Evolutionary conservation across 169 alveolate species (phyloP).

Genomic region (Eimeria acervulina): DNA sequence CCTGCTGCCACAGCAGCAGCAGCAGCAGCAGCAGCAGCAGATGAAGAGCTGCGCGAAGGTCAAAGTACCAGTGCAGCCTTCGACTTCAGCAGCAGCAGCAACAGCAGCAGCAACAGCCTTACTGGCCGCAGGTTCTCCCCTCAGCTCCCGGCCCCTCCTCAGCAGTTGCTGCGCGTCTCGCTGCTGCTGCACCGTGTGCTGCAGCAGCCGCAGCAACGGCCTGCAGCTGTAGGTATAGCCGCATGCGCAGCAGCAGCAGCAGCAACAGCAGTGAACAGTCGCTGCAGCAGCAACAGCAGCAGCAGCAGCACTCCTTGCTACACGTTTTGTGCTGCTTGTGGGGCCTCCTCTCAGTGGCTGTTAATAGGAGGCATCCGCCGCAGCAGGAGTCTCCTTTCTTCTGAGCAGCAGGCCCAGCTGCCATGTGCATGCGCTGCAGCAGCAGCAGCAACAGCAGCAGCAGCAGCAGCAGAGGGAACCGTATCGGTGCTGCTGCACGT

Average conservation of each 20-base stretch:
- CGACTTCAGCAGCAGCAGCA: neutral
- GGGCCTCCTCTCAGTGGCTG: constrained; percentile 5
- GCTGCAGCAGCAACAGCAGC: constrained; percentile 7
- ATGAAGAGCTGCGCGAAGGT: no score
- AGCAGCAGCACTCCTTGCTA: constrained; percentile 12
- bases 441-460: constrained; percentile 10
- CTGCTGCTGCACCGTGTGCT: constrained; percentile 28
- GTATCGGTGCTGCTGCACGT: constrained; percentile 15
- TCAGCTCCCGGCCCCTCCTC: neutral
- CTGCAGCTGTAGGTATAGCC: neutral
- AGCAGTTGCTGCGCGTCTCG: constrained; percentile 28
- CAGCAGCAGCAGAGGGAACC: neutral
- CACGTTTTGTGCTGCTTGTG: constrained; percentile 8
- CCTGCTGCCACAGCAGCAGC: constrained; percentile 3
- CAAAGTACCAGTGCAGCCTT: no score
- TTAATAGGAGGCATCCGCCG: neutral
- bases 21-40: constrained; percentile 2
- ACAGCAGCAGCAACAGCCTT: neutral
- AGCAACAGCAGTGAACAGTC: neutral
- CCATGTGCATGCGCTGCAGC: constrained; percentile 39
- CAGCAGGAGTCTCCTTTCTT: neutral
- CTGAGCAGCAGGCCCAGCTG: neutral
- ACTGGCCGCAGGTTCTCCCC: neutral
- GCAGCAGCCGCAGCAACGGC: constrained; percentile 12
- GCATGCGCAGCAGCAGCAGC: neutral